Evolutionary conservation across 2,329 filamentous ascomycete genomes (phyloP), one percentile per base, ranked within the genome.

Genomic region (Pseudogymnoascus destructans): DNA sequence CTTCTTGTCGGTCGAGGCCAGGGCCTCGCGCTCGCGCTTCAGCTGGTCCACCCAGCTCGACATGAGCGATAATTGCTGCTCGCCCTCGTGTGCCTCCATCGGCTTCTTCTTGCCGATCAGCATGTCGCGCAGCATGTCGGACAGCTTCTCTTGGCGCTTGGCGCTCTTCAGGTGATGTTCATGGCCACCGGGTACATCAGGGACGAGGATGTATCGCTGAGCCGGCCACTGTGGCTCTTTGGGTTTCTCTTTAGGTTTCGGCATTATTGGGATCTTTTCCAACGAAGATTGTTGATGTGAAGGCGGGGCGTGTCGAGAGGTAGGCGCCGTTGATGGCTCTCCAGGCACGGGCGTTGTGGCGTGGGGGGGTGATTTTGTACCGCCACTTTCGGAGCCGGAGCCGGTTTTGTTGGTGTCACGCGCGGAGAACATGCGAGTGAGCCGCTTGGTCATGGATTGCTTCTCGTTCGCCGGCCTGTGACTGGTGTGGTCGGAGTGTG

Each of bases 41-140:
- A 96, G 78, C 62, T 95, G 91, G 70, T 96, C 92, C 59, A 96
- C 91, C 92, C 92, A 97, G 66, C 83, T 91, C 25, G 91, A 93
- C 75, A 97, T 93, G 59, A 98, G 79, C 6, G 92, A 97, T 49
- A 97, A 75, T 64, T 95, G 89, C 68, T 89, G 82, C 61, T 93
- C 87, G 25, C 79, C 77, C 62, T 82, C 78, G 13, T 75, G 75
- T 21, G 68, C 69, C 42, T 76, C 72, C 3, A 84, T 77, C 17
- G 76, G 74, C 69, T 87, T 86, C 73, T 89, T 91, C 72, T 87
- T 89, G 63, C 89, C 89, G 59, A 78, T 76, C 57, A 97, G 79
- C 65, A 96, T 80, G 64, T 86, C 85, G 65, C 90, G 86, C 72
- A 95, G 86, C 82, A 97, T 88, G 70, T 95, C 90, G 17, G 87